Evolutionary conservation across 805 yeast species (phyloP).

Genomic region (Myxozyma neglecta): DNA sequence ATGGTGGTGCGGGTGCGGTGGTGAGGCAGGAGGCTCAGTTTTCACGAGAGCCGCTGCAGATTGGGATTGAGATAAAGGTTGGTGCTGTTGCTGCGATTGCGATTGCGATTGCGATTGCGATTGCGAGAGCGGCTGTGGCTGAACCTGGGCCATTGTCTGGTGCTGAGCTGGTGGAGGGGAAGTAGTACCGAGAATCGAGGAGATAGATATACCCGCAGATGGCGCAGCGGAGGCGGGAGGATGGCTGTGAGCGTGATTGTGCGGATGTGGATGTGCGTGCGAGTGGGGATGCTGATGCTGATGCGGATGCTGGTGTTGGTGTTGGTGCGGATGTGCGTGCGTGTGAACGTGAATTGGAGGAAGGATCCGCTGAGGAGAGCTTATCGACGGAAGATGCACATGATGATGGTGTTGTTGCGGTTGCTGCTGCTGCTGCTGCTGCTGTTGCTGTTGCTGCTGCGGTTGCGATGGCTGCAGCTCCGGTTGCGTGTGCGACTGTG

Average conservation of each 20-base stretch:
- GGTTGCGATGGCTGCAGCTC: too few relatives aligned
- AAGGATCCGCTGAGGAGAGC: background rate
- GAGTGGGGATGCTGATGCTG: slow-evolving; percentile 3
- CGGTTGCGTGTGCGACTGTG: too few relatives aligned
- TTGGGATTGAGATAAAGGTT: background rate
- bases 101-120: too few relatives aligned
- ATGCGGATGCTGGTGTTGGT: slow-evolving; percentile 6
- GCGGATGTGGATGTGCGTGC: slow-evolving; percentile 6
- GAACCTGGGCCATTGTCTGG: too few relatives aligned
- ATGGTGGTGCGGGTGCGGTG: slow-evolving; percentile 11
- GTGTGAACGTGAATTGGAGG: background rate
- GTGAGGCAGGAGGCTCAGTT: slow-evolving; percentile 6
- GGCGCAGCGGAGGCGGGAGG: slow-evolving; percentile 9
- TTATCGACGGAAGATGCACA: too few relatives aligned
- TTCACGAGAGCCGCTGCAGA: slow-evolving; percentile 6
- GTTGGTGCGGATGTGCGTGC: background rate
- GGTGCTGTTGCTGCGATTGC: too few relatives aligned
- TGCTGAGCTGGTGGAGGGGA: slow-evolving; percentile 8
- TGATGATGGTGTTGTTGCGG: too few relatives aligned
- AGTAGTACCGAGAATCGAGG: slow-evolving; percentile 24
- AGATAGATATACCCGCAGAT: slow-evolving; percentile 25
- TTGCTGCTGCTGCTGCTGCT: too few relatives aligned
- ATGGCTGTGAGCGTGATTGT: background rate
- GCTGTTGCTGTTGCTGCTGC: too few relatives aligned
- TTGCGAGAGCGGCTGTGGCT: too few relatives aligned